Conservation (phyloP, 78 protist species). For the Corallochytrium limacisporum region DNA sequence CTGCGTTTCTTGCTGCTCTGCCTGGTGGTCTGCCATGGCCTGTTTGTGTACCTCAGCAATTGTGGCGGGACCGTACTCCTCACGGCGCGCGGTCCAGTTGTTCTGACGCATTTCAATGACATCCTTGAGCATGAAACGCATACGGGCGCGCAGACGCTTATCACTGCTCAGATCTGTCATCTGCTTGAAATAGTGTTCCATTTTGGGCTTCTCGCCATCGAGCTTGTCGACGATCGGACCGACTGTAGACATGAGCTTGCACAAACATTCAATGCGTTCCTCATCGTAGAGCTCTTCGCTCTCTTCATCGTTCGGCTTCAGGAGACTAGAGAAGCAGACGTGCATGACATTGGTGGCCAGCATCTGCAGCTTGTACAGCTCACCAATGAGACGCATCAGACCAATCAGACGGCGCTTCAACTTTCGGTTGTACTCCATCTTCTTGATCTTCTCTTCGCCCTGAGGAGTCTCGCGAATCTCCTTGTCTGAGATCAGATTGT, state of each 20-base stretch:
- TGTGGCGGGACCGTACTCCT: neutral
- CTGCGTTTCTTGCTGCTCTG: too few species aligned
- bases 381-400: slow-evolving; percentile 32
- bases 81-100: slow-evolving; percentile 10
- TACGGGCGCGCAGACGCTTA: neutral
- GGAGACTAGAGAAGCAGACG: slow-evolving; percentile 13
- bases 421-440: neutral
- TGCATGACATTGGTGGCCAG: slow-evolving; percentile 25
- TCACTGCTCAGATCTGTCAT: neutral
- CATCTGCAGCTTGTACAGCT: slow-evolving; percentile 24
- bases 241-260: slow-evolving; percentile 14
- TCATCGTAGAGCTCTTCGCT: neutral
- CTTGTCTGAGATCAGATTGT: too few species aligned
- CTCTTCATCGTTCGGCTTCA: neutral
- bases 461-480: neutral
- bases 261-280: slow-evolving; percentile 21
- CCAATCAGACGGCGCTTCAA: slow-evolving; percentile 8
- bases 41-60: slow-evolving; percentile 5
- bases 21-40: too few species aligned
- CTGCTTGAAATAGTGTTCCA: slow-evolving; percentile 19
- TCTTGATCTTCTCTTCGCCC: neutral
- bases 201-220: neutral
- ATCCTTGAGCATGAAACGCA: slow-evolving; percentile 18
- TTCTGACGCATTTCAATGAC: neutral
- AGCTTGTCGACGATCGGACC: slow-evolving; percentile 15